phyloP scores from a whole-genome alignment of 768 basidiomycete species.

The Lanmaoa pseudosensibilis region DNA sequence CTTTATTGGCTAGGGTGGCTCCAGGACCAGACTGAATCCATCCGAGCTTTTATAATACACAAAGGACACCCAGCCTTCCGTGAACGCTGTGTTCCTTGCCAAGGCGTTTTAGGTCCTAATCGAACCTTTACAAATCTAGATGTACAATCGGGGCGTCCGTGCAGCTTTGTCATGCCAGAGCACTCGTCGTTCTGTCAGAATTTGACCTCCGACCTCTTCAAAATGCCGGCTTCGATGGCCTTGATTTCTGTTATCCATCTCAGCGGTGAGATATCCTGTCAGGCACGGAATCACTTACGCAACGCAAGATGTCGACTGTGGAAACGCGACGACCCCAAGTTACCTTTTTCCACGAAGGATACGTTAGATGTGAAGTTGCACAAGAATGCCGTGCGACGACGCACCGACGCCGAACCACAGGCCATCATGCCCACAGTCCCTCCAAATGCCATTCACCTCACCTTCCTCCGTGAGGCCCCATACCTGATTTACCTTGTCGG shows the following conservation, averaged over 20 bases:
- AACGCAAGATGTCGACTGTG: slow-evolving; percentile 32
- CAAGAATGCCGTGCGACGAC: slow-evolving; percentile 1
- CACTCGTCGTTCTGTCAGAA: slow-evolving; percentile 12
- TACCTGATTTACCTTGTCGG: slow-evolving; percentile 45
- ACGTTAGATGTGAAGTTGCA: neutral
- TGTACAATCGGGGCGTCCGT: neutral
- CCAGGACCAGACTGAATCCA: neutral
- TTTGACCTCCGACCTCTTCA: slow-evolving; percentile 20
- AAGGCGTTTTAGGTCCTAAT: neutral
- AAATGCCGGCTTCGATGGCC: slow-evolving; percentile 30
- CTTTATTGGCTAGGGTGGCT: neutral
- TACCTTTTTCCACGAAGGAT: slow-evolving; percentile 15
- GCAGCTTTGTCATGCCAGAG: neutral
- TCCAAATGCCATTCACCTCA: slow-evolving; percentile 46
- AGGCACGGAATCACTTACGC: slow-evolving; percentile 23
- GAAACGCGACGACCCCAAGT: slow-evolving; percentile 26
- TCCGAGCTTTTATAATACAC: neutral
- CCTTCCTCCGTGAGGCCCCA: slow-evolving; percentile 69
- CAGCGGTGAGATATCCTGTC: neutral
- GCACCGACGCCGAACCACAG: slow-evolving; percentile 32
- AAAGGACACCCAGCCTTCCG: neutral
- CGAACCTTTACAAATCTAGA: neutral
- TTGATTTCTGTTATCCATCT: slow-evolving; percentile 26
- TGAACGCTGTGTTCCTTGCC: neutral
- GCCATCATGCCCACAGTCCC: slow-evolving; percentile 37